Evolutionary conservation across 176 grass and related monocot genomes (phyloP), one percentile per base, ranked within the genome.

Genomic region (Oryza nivara): DNA sequence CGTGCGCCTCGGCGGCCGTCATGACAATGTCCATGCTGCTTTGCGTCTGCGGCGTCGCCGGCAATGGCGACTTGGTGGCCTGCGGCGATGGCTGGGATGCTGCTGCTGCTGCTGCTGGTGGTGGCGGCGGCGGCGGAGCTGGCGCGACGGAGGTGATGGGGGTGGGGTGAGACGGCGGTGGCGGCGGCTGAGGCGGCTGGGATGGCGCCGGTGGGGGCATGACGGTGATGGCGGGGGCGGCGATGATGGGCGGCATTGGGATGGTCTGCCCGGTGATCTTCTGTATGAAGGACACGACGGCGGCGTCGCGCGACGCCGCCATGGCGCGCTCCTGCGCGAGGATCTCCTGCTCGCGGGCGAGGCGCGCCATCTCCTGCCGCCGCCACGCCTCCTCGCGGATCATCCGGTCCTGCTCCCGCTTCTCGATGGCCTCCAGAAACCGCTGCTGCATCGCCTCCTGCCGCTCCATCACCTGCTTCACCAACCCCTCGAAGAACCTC

Each of bases 381-480:
- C 93, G 77, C 97, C 97, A 99, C 16, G 97, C 97, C 79, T 99
- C 97, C 81, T 99, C 97, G 22, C 97, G 90, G 66, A 94, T 96
- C 93, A 96, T 96, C 70, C 97, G 87, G 49, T 99, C 97, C 86
- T 96, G 93, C 65, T 96, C 93, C 1, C 97, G 84, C 79, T 94
- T 99, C 86, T 99, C 93, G 75, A 99, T 92, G 38, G 93, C 89
- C 68, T 99, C 97, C 63, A 99, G 11, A 58, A 99, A 99, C 19
- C 88, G 84, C 73, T 92, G 89, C 78, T 99, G 97, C 97, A 99
- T 99, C 38, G 88, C 86, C 88, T 99, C 97, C 84, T 99, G 93
- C 72, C 97, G 92, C 78, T 99, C 92, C 92, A 94, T 96, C 40
- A 99, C 92, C 81, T 96, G 93, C 69, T 86, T 91, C 93, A 94